phyloP scores from a whole-genome alignment of 352 stramenopile species.

The Pythium brassicae region DNA sequence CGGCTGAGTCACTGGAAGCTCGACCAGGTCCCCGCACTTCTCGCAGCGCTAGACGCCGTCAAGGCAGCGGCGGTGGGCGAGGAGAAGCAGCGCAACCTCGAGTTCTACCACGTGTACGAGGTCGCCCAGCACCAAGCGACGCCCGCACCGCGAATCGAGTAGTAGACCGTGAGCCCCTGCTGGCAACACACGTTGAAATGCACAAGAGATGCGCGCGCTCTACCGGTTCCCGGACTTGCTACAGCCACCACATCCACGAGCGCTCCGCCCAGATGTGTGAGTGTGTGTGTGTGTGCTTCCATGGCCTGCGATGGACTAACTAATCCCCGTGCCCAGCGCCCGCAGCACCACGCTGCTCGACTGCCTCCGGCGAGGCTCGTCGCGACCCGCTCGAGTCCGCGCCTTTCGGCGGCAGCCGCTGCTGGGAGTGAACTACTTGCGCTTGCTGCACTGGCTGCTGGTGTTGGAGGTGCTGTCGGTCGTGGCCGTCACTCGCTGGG shows the following conservation, averaged over 20 bases:
- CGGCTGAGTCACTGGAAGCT: constrained; percentile 38
- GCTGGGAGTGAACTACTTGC: constrained; percentile 2
- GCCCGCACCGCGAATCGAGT: too few relatives aligned
- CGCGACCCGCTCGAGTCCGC: background rate
- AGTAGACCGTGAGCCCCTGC: background rate
- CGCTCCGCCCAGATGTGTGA: too few relatives aligned
- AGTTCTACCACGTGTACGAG: constrained; percentile 58
- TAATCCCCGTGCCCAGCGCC: background rate
- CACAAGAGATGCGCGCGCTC: too few relatives aligned
- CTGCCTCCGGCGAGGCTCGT: background rate
- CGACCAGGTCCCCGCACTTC: constrained; percentile 21
- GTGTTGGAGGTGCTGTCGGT: constrained; percentile 1
- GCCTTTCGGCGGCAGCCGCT: constrained; percentile 13
- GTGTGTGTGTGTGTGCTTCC: too few relatives aligned
- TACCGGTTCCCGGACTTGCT: too few relatives aligned
- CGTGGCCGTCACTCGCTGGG: background rate
- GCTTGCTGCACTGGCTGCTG: background rate
- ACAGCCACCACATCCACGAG: too few relatives aligned
- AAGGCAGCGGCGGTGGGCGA: constrained; percentile 30
- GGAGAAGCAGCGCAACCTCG: constrained; percentile 60
- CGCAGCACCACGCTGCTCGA: background rate
- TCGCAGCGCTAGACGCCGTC: constrained; percentile 18
- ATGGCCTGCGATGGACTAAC: background rate
- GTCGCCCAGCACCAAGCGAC: background rate
- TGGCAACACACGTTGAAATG: too few relatives aligned